Evolutionary conservation across 2,329 filamentous ascomycete genomes (phyloP).

Genomic region (Aureobasidium pullulans): DNA sequence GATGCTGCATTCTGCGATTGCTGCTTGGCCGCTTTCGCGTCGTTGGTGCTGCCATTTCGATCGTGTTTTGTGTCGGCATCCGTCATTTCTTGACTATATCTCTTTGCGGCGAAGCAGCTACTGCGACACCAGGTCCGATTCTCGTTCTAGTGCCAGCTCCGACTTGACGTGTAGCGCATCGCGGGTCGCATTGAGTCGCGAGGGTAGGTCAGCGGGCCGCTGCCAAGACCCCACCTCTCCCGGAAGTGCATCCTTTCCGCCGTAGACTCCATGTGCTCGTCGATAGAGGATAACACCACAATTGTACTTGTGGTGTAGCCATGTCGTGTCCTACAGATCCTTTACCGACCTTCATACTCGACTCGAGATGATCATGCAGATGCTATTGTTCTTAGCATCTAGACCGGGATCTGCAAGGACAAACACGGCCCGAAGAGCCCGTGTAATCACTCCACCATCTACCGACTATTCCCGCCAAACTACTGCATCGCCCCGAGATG

Average conservation of each 20-base stretch:
- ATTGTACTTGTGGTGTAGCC: too few species aligned
- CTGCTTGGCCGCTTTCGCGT: not conserved
- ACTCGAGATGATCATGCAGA: not conserved
- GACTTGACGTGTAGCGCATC: not conserved
- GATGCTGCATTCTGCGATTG: not conserved
- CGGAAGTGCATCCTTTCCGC: not conserved
- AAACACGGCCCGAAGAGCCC: not conserved
- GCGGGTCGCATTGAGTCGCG: not conserved
- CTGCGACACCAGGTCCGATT: not conserved
- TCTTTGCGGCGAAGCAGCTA: not conserved
- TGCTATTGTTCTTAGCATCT: not conserved
- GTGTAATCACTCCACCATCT: slow-evolving; percentile 1
- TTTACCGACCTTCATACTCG: too few species aligned
- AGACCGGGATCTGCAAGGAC: not conserved
- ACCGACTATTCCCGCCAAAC: not conserved
- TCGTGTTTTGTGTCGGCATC: not conserved
- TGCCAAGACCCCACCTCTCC: not conserved
- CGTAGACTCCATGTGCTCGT: not conserved
- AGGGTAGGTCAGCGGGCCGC: not conserved
- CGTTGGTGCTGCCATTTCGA: not conserved
- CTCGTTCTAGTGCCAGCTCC: not conserved
- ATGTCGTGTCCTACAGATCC: too few species aligned
- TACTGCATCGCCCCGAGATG: not conserved
- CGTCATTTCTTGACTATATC: not conserved
- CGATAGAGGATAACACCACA: too few species aligned